Conservation (phyloP, 148 eudicot genomes). For the Polygonum maritimum region DNA sequence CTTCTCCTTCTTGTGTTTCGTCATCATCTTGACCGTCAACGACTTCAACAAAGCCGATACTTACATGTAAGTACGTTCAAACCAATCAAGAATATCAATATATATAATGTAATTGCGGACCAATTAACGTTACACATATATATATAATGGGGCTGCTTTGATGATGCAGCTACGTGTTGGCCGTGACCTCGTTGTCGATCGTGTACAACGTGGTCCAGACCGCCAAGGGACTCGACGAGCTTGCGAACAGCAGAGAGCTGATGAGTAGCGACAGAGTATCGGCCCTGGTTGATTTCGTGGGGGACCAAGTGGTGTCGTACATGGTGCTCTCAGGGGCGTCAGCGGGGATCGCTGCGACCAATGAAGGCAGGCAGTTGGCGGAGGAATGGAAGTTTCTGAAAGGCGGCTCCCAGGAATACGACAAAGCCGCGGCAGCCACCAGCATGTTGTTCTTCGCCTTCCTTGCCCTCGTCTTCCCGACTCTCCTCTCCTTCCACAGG, state of each 20-base stretch:
- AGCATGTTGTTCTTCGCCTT: conserved; percentile 7
- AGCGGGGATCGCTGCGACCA: not conserved
- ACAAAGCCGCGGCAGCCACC: conserved; percentile 1
- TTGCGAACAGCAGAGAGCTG: not conserved
- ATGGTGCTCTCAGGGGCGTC: not conserved
- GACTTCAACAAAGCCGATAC: not conserved
- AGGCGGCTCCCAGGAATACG: not conserved
- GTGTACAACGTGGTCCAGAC: not conserved
- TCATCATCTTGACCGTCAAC: not conserved
- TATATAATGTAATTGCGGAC: too few species aligned
- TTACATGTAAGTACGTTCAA: not conserved
- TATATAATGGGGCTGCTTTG: too few species aligned
- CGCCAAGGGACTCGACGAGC: not conserved
- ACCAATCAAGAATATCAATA: too few species aligned
- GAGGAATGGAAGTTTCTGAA: not conserved
- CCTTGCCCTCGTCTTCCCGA: not conserved
- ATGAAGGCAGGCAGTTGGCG: not conserved
- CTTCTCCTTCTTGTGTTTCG: conserved; percentile 8
- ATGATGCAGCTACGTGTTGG: not conserved
- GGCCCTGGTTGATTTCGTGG: not conserved
- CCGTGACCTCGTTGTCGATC: not conserved
- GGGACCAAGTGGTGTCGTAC: not conserved
- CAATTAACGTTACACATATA: too few species aligned
- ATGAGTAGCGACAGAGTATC: not conserved
- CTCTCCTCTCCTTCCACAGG: not conserved